Evolutionary conservation across 345 rosid genomes (phyloP).

Genomic region (Brassica juncea): DNA sequence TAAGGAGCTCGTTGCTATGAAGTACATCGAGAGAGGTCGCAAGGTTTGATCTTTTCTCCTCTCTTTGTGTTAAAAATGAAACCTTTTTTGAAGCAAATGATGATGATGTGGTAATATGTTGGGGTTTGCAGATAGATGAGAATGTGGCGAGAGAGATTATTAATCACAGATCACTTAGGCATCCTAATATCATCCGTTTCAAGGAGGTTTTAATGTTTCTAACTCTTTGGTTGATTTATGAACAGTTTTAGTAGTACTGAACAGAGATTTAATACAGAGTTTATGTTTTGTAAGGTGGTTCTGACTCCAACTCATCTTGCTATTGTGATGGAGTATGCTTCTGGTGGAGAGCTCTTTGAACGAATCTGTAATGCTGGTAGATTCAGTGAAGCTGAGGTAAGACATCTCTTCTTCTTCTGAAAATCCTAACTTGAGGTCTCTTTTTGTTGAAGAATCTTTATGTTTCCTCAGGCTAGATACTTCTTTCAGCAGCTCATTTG

Average conservation of each 20-base stretch:
- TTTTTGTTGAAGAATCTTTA: neutral
- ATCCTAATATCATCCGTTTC: slow-evolving; percentile 88
- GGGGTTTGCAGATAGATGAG: slow-evolving; percentile 67
- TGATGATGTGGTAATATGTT: slow-evolving; percentile 2
- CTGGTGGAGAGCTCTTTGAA: slow-evolving; percentile 92
- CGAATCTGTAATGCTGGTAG: slow-evolving; percentile 85
- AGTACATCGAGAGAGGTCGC: slow-evolving; percentile 87
- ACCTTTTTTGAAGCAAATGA: neutral
- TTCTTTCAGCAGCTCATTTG: slow-evolving; percentile 93
- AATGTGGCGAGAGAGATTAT: slow-evolving; percentile 94
- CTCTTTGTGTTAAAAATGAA: neutral
- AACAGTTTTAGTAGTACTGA: neutral
- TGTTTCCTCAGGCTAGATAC: slow-evolving; percentile 68
- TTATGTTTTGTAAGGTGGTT: slow-evolving; percentile 52
- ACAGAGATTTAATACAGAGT: neutral
- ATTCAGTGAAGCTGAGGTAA: slow-evolving; percentile 95
- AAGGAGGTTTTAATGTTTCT: slow-evolving; percentile 53
- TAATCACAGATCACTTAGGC: slow-evolving; percentile 89
- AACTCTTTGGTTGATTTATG: slow-evolving; percentile 4
- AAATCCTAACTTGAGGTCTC: slow-evolving; percentile 12
- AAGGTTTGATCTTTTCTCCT: slow-evolving; percentile 55
- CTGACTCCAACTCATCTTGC: slow-evolving; percentile 86
- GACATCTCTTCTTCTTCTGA: neutral
- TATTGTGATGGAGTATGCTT: slow-evolving; percentile 91
- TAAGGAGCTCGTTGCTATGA: slow-evolving; percentile 83